phyloP scores from a whole-genome alignment of 345 rosid species.

The Reutealis trisperma region DNA sequence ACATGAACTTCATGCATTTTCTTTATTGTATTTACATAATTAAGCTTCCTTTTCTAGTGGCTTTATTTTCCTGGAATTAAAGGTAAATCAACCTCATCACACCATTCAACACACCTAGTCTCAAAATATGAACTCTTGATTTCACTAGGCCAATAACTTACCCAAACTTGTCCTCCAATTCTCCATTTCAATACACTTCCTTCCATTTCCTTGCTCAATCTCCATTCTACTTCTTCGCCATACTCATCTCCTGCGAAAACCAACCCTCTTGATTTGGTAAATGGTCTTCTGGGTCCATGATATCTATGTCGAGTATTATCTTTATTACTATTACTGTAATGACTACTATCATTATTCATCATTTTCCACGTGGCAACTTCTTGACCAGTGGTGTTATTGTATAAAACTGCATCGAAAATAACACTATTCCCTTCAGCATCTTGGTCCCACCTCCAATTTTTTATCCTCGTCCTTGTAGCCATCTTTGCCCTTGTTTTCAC shows the following conservation, averaged over 20 bases:
- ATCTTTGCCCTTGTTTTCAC: slow-evolving; percentile 56
- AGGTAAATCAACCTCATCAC: slow-evolving; percentile 86
- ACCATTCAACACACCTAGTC: slow-evolving; percentile 86
- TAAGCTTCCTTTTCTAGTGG: too few species aligned
- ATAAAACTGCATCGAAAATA: slow-evolving; percentile 63
- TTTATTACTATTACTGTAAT: neutral
- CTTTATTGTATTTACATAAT: neutral
- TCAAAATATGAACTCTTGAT: slow-evolving; percentile 53
- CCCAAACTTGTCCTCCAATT: slow-evolving; percentile 74
- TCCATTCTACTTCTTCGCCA: slow-evolving; percentile 71
- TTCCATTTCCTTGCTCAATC: slow-evolving; percentile 86
- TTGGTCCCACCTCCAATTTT: slow-evolving; percentile 82
- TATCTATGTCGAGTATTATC: slow-evolving; percentile 16
- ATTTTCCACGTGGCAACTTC: slow-evolving; percentile 43
- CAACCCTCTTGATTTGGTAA: slow-evolving; percentile 76
- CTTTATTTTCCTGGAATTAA: slow-evolving; percentile 44
- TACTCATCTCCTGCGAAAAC: slow-evolving; percentile 74
- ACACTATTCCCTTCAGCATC: slow-evolving; percentile 79
- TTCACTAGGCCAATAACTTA: slow-evolving; percentile 69
- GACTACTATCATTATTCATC: neutral
- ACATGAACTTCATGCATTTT: neutral
- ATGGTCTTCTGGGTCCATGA: slow-evolving; percentile 42
- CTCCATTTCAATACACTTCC: slow-evolving; percentile 93
- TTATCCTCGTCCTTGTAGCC: slow-evolving; percentile 51
- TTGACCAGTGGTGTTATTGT: slow-evolving; percentile 49